Base-by-base conservation (phyloP, 225 moss, liverwort and hornwort species). In the Rhytidiadelphus loreus region DNA sequence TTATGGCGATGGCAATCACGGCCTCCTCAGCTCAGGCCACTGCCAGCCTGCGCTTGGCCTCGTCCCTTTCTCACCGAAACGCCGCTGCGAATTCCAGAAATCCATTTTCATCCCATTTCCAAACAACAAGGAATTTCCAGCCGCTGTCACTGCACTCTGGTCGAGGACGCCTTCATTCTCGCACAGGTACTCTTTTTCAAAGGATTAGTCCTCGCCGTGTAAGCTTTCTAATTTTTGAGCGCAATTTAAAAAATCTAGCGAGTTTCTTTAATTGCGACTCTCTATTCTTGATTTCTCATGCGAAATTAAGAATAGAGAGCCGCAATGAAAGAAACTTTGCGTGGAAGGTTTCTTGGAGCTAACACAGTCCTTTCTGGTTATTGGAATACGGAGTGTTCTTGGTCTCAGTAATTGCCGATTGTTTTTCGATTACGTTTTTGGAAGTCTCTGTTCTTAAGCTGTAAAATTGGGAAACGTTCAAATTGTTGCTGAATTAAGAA, bases 1-100 rank as follows among this genome's bases (percentile, higher is more conserved):
- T 52, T 52, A 85, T 91, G 89, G 87, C 91, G 89, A 82, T 91
- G 91, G 87, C 89, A 39, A 77, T 89, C 60, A 69, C 81, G 80
- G 78, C 88, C 86, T 70, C 86, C 73, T 88, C 92, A 32, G 72
- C 65, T 35, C 92, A 88, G 85, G 88, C 90, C 32, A 71, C 73
- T 18, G 53, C 65, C 25, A 83, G 73, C 87, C 75, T 85, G 75
- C 69, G 89, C 83, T 68, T 80, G 74, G 73, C 73, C 33, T 72
- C 72, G 12, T 24, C 87, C 16, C 25, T 56, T 11, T 63, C 62
- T 58, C 85, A 57, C 23, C 64, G 43, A 16, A 50, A 59, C 4
- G 48, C 65, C 39, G 41, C 50, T 33, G 75, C 85, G 26, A 44
- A 30, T 62, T 86, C 74, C 63, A 39, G 57, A 11, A 72, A 53